A percentile compares a stretch with the other conserved stretches of the same genome.
phyloP scores from a whole-genome alignment of 2,329 filamentous ascomycete genomes.

The Colletotrichum tropicicola region DNA sequence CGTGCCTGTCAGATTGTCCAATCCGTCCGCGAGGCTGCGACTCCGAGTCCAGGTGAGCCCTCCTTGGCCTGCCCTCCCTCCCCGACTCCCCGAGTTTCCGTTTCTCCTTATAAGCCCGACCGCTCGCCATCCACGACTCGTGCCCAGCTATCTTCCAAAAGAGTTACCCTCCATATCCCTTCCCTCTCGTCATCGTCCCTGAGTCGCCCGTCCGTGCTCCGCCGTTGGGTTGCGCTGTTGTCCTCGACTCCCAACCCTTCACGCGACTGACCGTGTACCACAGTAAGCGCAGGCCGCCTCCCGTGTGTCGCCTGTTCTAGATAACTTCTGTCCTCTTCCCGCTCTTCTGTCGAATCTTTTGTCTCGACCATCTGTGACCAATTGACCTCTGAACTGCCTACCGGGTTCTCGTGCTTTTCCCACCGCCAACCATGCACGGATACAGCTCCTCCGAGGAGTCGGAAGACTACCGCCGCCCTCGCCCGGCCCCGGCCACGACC shows the following conservation, averaged over 20 bases:
- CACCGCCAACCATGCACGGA: conserved; percentile 46
- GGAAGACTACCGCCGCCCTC: conserved; percentile 53
- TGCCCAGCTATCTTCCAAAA: not conserved
- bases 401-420: not conserved
- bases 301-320: not conserved
- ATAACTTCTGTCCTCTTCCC: not conserved
- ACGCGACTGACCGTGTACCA: not conserved
- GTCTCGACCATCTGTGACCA: not conserved
- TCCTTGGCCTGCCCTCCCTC: not conserved
- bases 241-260: not conserved
- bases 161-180: conserved; percentile 7
- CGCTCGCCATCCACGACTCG: conserved; percentile 13
- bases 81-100: not conserved
- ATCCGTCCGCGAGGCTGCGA: conserved; percentile 15
- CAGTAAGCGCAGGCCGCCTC: not conserved
- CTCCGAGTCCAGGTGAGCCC: not conserved
- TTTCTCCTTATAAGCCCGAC: conserved; percentile 11
- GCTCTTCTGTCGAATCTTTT: not conserved
- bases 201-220: conserved; percentile 17
- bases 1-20: conserved; percentile 13
- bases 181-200: not conserved
- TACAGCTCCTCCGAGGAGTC: conserved; percentile 62
- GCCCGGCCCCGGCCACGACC: conserved; percentile 42
- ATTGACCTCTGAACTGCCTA: not conserved
- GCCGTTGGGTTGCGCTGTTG: not conserved